phyloP scores from a whole-genome alignment of 768 basidiomycete genomes.

The Podaxis sp. region DNA sequence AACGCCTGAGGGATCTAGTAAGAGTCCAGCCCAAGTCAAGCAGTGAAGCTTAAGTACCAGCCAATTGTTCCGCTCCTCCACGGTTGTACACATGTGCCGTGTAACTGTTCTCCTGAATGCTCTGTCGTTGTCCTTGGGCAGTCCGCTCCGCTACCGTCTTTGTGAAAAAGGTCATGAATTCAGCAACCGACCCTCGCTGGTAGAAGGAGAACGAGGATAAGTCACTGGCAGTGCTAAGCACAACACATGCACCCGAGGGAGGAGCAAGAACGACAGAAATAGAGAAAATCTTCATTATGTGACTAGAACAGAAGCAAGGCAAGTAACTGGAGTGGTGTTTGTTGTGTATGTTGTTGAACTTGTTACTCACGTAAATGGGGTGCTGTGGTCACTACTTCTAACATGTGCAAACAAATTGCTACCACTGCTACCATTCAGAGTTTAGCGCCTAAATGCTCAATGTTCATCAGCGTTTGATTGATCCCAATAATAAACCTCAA shows the following conservation, averaged over 20 bases:
- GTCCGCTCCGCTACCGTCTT: conserved; percentile 92
- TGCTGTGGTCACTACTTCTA: not conserved
- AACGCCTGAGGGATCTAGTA: conserved; percentile 50
- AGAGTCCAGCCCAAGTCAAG: not conserved
- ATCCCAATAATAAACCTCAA: not conserved
- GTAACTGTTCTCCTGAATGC: conserved; percentile 90
- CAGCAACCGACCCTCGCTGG: conserved; percentile 79
- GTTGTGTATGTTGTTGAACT: not conserved
- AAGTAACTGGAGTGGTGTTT: not conserved
- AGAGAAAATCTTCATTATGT: conserved; percentile 80
- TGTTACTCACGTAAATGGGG: too few relatives aligned
- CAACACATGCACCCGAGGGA: conserved; percentile 53
- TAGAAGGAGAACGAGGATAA: conserved; percentile 93
- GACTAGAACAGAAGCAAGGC: not conserved
- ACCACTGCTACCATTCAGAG: not conserved
- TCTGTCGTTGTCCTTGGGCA: conserved; percentile 83
- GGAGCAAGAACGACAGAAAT: conserved; percentile 72
- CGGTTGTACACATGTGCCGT: conserved; percentile 92
- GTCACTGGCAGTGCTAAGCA: conserved; percentile 70
- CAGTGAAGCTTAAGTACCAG: conserved; percentile 46
- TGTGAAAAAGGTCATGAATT: conserved; percentile 93
- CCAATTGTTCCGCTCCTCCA: conserved; percentile 79
- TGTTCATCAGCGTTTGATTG: not conserved
- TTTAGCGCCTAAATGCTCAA: not conserved
- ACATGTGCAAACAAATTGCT: conserved; percentile 4